Base-by-base conservation (phyloP, 805 yeast species). In the Clavispora vitiphila region DNA sequence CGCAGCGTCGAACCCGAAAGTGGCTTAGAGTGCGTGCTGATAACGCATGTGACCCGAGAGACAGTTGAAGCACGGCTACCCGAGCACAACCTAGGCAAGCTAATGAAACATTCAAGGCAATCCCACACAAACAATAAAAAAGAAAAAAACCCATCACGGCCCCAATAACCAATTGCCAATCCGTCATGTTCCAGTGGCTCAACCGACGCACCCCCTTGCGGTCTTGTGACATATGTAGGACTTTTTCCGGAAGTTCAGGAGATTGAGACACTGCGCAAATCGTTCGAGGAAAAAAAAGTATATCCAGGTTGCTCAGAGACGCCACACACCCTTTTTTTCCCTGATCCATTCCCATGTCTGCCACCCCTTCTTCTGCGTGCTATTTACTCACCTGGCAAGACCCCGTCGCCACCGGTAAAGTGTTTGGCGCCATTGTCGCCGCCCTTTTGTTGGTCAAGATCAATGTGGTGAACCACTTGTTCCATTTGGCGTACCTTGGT, bases 331-430 rank as follows among this genome's bases (percentile, higher is more conserved):
- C 16, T 29, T 29, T 29, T 29, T 29, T 29, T 9, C 16, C 36
- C 24, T 3, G 12, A 26, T 30, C 34, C 22, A 25, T 21, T 25
- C 31, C 38, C 19, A 16, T 14, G 26, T 34, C 37, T 20, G 22
- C 37, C 37, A 16, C 25, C 6, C 37, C 37, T 10, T 21, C 48
- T 42, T 16, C 53, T 19, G 22, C 43, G 31, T 50, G 60, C 51
- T 51, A 54, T 31, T 68, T 86, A 51, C 69, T 86, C 47, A 78
- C 87, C 48, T 86, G 95, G 95, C 68, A 75, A 50, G 71, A 83
- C 58, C 93, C 97, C 34, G 69, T 75, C 49, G 74, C 74, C 58
- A 81, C 96, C 39, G 96, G 84, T 48, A 80, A 81, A 57, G 79
- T 83, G 35, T 78, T 88, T 53, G 93, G 84, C 34, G 71, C 79